Base-by-base conservation (phyloP, 2,329 filamentous ascomycete species). In the Sarocladium strictum region DNA sequence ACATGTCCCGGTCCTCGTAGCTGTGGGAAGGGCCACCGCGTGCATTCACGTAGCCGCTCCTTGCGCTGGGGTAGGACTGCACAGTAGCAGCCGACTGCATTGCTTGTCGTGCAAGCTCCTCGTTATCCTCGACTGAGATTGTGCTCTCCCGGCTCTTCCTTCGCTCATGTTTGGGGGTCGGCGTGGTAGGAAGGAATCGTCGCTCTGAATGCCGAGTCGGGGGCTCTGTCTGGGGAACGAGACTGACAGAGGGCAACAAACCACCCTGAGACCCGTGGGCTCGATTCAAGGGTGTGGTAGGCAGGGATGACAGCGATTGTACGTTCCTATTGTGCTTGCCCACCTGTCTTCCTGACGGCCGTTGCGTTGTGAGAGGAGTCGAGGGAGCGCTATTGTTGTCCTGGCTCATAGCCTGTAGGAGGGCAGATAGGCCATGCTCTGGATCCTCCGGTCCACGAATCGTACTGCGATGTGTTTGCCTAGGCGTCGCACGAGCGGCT, bases 231-330 rank as follows among this genome's bases (percentile, higher is more conserved):
- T 80, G 80, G 6, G 81, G 77, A 2, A 86, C 79, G 11, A 88
- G 69, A 66, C 88, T 73, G 61, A 79, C 75, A 0, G 86, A 83
- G 50, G 86, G 83, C 51, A 84, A 74, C 61, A 87, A 77, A 3
- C 74, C 76, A 15, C 72, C 69, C 49, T 77, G 76, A 38, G 75
- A 72, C 37, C 74, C 76, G 33, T 17, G 26, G 15, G 9, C 33
- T 32, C 71, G 69, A 41, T 76, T 68, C 14, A 82, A 78, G 10
- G 90, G 90, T 2, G 90, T 96, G 5, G 84, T 84, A 7, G 90
- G 90, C 4, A 96, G 75, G 1, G 91, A 94, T 1, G 91, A 95
- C 67, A 96, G 76, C 43, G 90, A 94, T 66, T 95, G 90, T 27
- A 85, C 83, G 56, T 86, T 89, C 60, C 90, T 84, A 17, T 79